Conservation (phyloP, 2,329 filamentous ascomycete species). For the Orbilia blumenaviensis region DNA sequence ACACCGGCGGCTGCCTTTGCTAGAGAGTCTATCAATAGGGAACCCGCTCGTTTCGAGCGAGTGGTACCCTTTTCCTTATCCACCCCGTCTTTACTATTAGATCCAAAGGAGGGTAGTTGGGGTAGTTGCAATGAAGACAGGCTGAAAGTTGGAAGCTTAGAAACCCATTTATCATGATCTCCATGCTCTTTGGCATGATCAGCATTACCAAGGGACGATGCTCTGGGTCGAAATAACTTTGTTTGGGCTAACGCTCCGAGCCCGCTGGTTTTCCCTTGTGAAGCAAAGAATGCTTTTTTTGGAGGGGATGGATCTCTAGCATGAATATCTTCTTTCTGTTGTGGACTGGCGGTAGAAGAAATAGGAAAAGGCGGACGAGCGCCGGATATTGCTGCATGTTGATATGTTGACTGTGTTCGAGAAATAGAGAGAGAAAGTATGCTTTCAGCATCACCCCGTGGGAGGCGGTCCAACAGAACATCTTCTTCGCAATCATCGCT, state of each 20-base stretch:
- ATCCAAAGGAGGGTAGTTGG: slow-evolving; percentile 43
- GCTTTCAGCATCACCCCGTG: slow-evolving; percentile 54
- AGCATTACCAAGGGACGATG: slow-evolving; percentile 36
- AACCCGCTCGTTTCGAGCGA: slow-evolving; percentile 34
- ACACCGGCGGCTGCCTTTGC: slow-evolving; percentile 42
- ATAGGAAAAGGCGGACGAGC: neutral
- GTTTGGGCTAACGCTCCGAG: slow-evolving; percentile 33
- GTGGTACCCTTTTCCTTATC: slow-evolving; percentile 31
- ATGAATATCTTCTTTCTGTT: neutral
- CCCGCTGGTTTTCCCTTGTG: slow-evolving; percentile 24
- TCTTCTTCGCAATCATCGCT: slow-evolving; percentile 40
- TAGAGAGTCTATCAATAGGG: slow-evolving; percentile 40
- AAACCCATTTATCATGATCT: slow-evolving; percentile 43
- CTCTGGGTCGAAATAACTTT: slow-evolving; percentile 36
- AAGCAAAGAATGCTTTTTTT: slow-evolving; percentile 33
- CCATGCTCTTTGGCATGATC: slow-evolving; percentile 37
- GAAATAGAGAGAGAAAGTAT: slow-evolving; percentile 57
- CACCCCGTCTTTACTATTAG: slow-evolving; percentile 26
- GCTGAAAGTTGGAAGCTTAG: slow-evolving; percentile 50
- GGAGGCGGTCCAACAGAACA: slow-evolving; percentile 25
- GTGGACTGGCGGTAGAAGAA: neutral
- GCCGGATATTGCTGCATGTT: slow-evolving; percentile 10
- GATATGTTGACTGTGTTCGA: slow-evolving; percentile 53
- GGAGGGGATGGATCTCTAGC: slow-evolving; percentile 19
- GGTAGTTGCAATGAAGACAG: slow-evolving; percentile 52